Evolutionary conservation across 305 asterid species (phyloP).

Genomic region (Fraxinus latifolia): DNA sequence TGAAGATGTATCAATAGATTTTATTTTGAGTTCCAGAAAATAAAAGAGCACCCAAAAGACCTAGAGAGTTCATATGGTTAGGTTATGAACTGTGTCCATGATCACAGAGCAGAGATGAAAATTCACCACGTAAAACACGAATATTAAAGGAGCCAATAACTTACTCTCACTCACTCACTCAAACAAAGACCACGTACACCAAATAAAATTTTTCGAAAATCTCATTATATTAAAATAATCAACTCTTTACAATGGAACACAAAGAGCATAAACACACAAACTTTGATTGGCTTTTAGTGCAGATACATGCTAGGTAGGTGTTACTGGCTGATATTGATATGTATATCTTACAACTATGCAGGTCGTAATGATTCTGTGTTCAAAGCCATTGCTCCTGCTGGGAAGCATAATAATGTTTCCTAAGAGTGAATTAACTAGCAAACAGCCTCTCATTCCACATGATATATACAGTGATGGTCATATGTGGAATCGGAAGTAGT

Average conservation of each 20-base stretch:
- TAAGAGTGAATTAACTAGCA: background rate
- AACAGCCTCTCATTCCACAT: background rate
- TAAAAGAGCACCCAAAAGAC: background rate
- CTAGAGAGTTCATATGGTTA: background rate
- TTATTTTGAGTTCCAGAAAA: background rate
- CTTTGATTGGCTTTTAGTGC: background rate
- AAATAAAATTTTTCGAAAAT: background rate
- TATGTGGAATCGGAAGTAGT: background rate
- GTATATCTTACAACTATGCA: background rate
- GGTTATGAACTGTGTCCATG: background rate
- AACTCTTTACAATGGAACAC: background rate
- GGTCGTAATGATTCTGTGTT: background rate
- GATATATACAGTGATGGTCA: background rate
- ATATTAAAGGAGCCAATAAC: background rate
- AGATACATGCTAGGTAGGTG: background rate
- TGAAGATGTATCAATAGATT: background rate
- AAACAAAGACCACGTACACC: background rate
- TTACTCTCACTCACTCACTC: background rate
- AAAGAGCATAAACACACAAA: background rate
- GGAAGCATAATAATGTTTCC: background rate
- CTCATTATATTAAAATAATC: background rate
- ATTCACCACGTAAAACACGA: background rate
- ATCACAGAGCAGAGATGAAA: background rate
- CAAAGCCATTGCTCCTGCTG: background rate
- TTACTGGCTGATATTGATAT: background rate